Evolutionary conservation across 75 land plant species (phyloP), one percentile per base, ranked within the genome.

Genomic region (Pseudotsuga menziesii): DNA sequence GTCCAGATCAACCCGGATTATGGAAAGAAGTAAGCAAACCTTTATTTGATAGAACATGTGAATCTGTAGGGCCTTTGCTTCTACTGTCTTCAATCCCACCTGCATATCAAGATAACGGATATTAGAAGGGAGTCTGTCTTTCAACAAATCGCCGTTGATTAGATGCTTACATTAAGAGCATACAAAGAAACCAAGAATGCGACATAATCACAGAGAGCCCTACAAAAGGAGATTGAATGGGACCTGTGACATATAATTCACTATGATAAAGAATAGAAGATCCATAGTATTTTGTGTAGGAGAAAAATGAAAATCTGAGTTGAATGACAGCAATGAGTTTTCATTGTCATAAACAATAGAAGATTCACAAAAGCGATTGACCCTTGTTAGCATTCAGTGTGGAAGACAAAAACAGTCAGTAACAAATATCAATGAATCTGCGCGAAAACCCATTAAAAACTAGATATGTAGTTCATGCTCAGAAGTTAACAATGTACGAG

Each of bases 191-290:
- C 25, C 78, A 78, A 76, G 56, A 81, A 69, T 80, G 81, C 57
- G 73, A 83, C 57, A 56, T 71, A 56, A 83, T 72, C 44, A 83
- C 75, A 60, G 79, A 81, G 61, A 81, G 77, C 74, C 72, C 60
- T 23, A 29, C 32, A 16, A 2, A 29, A 4, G 27, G 13, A 11
- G 32, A 15, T 1, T 15, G 19, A 41, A 41, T 19, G 0, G 12
- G 54, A 35, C 32, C 4, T 72, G 61, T 60, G 82, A 74, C 55
- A 76, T 52, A n/a, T n/a, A n/a, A n/a, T 79, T 69, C 59, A 78
- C 70, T 57, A 77, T 76, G 23, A 83, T 74, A 60, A 74, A 82
- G 48, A 76, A 76, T 75, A 81, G 60, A 35, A 82, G n/a, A n/a
- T n/a, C n/a, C n/a, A n/a, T n/a, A n/a, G 71, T 41, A 76, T 81